phyloP scores from a whole-genome alignment of 2,329 filamentous ascomycete genomes.

The Cyphellophora europaea region DNA sequence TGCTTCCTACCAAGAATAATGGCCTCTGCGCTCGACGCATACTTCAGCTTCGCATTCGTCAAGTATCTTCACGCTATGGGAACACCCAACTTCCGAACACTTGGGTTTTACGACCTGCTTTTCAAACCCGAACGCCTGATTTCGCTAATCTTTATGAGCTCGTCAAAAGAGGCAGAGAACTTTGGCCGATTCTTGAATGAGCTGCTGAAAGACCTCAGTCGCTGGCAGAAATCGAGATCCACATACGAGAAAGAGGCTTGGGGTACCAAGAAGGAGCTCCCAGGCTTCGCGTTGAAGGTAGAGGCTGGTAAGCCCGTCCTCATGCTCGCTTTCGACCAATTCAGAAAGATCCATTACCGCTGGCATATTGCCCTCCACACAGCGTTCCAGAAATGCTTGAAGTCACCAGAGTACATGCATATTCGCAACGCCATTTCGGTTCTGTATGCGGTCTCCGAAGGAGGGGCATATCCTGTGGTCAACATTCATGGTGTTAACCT shows the following conservation, averaged over 20 bases:
- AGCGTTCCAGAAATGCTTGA: slow-evolving; percentile 73
- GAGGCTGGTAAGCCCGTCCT: slow-evolving; percentile 61
- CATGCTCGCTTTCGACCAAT: slow-evolving; percentile 76
- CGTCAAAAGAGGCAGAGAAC: slow-evolving; percentile 82
- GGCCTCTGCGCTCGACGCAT: slow-evolving; percentile 75
- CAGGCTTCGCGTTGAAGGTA: slow-evolving; percentile 70
- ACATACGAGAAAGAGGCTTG: slow-evolving; percentile 77
- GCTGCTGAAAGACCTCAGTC: slow-evolving; percentile 65
- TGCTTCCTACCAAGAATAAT: slow-evolving; percentile 85
- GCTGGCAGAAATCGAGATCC: slow-evolving; percentile 72
- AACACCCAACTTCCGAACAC: slow-evolving; percentile 76
- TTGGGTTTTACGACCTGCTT: slow-evolving; percentile 72
- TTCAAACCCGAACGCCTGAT: slow-evolving; percentile 76
- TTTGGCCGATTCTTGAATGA: slow-evolving; percentile 85
- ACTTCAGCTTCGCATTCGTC: slow-evolving; percentile 79
- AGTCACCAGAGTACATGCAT: slow-evolving; percentile 87
- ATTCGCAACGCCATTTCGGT: slow-evolving; percentile 92
- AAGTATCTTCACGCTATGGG: slow-evolving; percentile 79
- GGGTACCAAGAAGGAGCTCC: slow-evolving; percentile 54
- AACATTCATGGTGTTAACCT: slow-evolving; percentile 67
- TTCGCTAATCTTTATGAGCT: slow-evolving; percentile 78
- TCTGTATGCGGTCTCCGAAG: slow-evolving; percentile 65
- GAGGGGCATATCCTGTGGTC: slow-evolving; percentile 68
- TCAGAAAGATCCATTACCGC: slow-evolving; percentile 73
- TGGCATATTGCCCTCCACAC: slow-evolving; percentile 80